These are phyloP conservation scores for Pseudonitzschia delicatissima DNA, from an alignment of 108 stramenopile genomes.

Conservation along the genomic window DNA sequence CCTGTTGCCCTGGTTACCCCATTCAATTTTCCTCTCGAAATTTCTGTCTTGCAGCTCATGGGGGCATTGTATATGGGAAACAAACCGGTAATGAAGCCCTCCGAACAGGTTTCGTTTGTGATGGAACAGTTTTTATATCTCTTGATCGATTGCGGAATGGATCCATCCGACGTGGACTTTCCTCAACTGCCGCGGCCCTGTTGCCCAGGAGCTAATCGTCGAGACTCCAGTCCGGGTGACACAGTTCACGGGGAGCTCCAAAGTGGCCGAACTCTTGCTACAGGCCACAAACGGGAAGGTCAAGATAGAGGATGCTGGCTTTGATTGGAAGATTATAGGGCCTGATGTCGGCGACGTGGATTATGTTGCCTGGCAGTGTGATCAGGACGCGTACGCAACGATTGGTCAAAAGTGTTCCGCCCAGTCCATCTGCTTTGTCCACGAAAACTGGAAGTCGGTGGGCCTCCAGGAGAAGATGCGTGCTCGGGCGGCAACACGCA, in stretches of 20 bases:
- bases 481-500: slow-evolving; percentile 70
- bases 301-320: slow-evolving; percentile 97
- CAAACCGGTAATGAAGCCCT: slow-evolving; percentile 89
- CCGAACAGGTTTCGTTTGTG: slow-evolving; percentile 87
- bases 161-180: slow-evolving; percentile 86
- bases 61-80: slow-evolving; percentile 98
- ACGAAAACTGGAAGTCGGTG: slow-evolving; percentile 89
- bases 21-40: slow-evolving; percentile 97
- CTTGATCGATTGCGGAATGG: slow-evolving; percentile 91
- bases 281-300: slow-evolving; percentile 88
- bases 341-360: slow-evolving; percentile 91
- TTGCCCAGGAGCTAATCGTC: slow-evolving; percentile 82
- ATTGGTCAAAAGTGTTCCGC: slow-evolving; percentile 98
- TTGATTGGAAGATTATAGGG: slow-evolving; percentile 98
- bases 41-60: slow-evolving; percentile 95
- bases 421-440: slow-evolving; percentile 93
- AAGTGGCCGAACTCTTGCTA: slow-evolving; percentile 78
- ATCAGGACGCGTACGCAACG: slow-evolving; percentile 97
- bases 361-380: slow-evolving; percentile 96
- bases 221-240: slow-evolving; percentile 85
- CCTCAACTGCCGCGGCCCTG: slow-evolving; percentile 87
- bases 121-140: slow-evolving; percentile 94
- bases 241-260: slow-evolving; percentile 95
- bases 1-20: slow-evolving; percentile 92
- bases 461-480: slow-evolving; percentile 84